Evolutionary conservation across 495 filamentous ascomycete species (phyloP).

Genomic region (Bombardia bombarda): DNA sequence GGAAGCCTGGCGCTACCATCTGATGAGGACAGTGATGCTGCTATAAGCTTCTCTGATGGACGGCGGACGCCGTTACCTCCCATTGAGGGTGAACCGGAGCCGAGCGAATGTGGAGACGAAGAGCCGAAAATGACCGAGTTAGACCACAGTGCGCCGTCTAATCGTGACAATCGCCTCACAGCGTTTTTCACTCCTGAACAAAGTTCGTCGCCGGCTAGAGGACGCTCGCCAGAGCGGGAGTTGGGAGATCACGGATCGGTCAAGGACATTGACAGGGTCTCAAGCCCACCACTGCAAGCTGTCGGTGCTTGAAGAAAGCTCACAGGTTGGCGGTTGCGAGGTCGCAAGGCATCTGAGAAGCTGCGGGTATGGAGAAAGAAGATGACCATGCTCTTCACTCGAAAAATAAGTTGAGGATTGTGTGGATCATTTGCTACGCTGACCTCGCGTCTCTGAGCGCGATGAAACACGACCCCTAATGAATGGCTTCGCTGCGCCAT

Average conservation of each 20-base stretch:
- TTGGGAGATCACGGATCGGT: conserved; percentile 5
- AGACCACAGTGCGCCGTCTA: conserved; percentile 17
- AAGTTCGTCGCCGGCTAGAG: conserved; percentile 23
- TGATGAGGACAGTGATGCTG: conserved; percentile 50
- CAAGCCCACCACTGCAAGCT: conserved; percentile 30
- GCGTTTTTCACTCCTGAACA: conserved; percentile 39
- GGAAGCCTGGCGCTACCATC: conserved; percentile 33
- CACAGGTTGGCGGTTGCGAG: no score
- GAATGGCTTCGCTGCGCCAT: no score
- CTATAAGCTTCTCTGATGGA: conserved; percentile 48
- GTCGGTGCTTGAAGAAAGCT: conserved; percentile 29
- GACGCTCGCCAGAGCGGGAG: conserved; percentile 8
- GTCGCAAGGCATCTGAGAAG: no score
- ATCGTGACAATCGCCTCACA: conserved; percentile 22
- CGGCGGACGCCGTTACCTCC: conserved; percentile 45
- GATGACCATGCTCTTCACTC: no score
- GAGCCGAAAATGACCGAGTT: conserved; percentile 5
- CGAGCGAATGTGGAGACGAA: conserved; percentile 5
- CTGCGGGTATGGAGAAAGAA: no score
- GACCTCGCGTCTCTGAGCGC: no score
- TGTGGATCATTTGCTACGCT: no score
- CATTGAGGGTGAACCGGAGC: conserved; percentile 36
- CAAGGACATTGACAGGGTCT: conserved; percentile 23
- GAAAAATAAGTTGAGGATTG: no score
- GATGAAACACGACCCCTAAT: no score